Percentiles rank a stretch among this genome's conserved stretches.
These are phyloP conservation scores for Lagenaria siceraria DNA, from an alignment of 306 rosid genomes.

Conservation along the genomic window DNA sequence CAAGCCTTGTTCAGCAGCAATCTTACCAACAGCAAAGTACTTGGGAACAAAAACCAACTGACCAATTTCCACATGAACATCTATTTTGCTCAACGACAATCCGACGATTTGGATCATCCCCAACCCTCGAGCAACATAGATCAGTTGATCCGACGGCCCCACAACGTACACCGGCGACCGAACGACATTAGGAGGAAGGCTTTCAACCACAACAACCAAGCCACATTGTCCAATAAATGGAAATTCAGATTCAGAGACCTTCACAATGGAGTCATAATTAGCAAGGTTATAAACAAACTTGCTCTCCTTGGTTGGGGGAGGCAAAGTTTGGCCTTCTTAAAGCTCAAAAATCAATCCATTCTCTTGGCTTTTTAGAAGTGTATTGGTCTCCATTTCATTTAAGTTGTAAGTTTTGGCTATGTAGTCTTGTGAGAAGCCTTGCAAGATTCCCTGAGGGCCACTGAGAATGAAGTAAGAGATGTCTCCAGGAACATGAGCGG, in stretches of 20 bases:
- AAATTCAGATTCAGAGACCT: constrained; percentile 18
- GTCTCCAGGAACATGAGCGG: constrained; percentile 26
- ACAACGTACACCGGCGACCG: constrained; percentile 21
- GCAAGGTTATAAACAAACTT: constrained; percentile 27
- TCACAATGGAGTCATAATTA: not conserved
- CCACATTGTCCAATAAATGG: constrained; percentile 31
- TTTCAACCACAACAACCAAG: constrained; percentile 22
- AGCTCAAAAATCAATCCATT: constrained; percentile 24
- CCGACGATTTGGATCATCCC: constrained; percentile 43
- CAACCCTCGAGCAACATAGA: constrained; percentile 33
- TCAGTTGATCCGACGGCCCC: constrained; percentile 19
- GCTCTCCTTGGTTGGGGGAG: constrained; percentile 18
- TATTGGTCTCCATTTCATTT: constrained; percentile 16
- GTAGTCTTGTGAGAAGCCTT: constrained; percentile 36
- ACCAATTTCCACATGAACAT: constrained; percentile 29
- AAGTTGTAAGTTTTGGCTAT: constrained; percentile 13
- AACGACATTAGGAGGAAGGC: constrained; percentile 26
- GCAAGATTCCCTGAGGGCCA: constrained; percentile 25
- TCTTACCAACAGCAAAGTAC: constrained; percentile 25
- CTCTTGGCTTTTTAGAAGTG: constrained; percentile 31
- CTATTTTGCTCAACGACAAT: constrained; percentile 14
- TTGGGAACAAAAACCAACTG: constrained; percentile 42
- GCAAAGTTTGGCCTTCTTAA: constrained; percentile 11
- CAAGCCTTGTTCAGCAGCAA: constrained; percentile 36
- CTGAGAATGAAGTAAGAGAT: constrained; percentile 31